Evolutionary conservation across 257 asterid species (phyloP).

Genomic region (Knoxia roxburghii): DNA sequence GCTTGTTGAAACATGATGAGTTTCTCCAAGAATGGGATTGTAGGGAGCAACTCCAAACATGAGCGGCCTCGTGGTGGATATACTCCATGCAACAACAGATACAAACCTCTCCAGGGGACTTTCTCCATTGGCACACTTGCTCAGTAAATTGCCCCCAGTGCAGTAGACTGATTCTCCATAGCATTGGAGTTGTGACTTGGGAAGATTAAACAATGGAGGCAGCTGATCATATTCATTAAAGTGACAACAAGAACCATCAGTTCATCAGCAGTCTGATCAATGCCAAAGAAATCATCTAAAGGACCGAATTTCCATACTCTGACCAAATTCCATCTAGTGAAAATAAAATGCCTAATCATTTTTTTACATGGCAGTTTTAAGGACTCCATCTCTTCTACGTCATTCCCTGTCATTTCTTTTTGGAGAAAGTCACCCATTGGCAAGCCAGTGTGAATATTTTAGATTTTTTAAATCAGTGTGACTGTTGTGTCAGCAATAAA

Average conservation of each 20-base stretch:
- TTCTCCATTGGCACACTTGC: constrained; percentile 48
- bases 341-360: no score
- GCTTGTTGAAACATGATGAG: constrained; percentile 74
- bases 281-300: not conserved
- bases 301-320: no score
- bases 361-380: no score
- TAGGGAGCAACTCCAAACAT: constrained; percentile 80
- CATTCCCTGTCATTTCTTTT: no score
- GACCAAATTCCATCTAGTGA: no score
- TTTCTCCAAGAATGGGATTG: constrained; percentile 89
- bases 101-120: constrained; percentile 40
- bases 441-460: no score
- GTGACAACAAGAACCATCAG: not conserved
- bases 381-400: no score
- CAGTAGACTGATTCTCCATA: constrained; percentile 71
- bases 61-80: constrained; percentile 65
- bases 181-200: constrained; percentile 85
- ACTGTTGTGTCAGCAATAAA: no score
- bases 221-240: constrained; percentile 53
- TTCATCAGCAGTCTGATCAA: not conserved
- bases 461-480: no score
- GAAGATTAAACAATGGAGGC: constrained; percentile 85
- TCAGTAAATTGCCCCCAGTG: constrained; percentile 35
- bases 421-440: no score
- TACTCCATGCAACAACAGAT: constrained; percentile 74